phyloP scores from a whole-genome alignment of 768 basidiomycete species.

The Phaeolepiota aurea region DNA sequence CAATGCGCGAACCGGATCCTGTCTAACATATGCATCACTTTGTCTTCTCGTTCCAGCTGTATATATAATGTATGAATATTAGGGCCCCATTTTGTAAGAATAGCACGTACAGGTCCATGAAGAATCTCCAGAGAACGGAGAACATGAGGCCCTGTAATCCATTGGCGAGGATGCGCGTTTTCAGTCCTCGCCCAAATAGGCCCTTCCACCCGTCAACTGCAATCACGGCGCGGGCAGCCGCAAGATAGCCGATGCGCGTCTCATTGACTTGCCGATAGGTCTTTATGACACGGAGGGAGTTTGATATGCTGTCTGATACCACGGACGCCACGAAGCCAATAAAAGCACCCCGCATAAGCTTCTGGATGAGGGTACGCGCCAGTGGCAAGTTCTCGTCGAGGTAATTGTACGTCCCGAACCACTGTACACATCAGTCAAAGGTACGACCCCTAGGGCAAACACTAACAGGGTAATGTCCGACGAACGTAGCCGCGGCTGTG shows the following conservation, averaged over 20 bases:
- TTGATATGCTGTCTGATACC: constrained; percentile 78
- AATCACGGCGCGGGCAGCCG: constrained; percentile 73
- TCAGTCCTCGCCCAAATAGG: constrained; percentile 82
- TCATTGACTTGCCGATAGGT: constrained; percentile 92
- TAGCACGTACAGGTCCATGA: constrained; percentile 85
- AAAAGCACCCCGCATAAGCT: constrained; percentile 72
- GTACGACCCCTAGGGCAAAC: not conserved
- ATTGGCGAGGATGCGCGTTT: constrained; percentile 84
- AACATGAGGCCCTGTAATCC: constrained; percentile 91
- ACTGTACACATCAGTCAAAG: constrained; percentile 28
- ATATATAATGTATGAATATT: constrained; percentile 1
- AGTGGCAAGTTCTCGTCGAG: constrained; percentile 56
- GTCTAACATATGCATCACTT: constrained; percentile 9
- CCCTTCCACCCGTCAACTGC: constrained; percentile 69
- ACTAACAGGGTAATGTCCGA: constrained; percentile 80
- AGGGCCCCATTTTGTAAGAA: no score
- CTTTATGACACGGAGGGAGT: constrained; percentile 88
- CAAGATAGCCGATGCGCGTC: constrained; percentile 67
- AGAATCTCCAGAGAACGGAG: constrained; percentile 83
- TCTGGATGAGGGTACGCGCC: constrained; percentile 42
- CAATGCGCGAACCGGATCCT: no score
- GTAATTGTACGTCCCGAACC: constrained; percentile 84
- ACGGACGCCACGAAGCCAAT: constrained; percentile 89
- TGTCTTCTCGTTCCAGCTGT: constrained; percentile 17
- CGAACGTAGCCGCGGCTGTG: constrained; percentile 89